Percentiles rank a stretch among this genome's conserved stretches.
Conservation (phyloP, 2,329 filamentous ascomycete genomes). For the Keithomyces neogunnii region DNA sequence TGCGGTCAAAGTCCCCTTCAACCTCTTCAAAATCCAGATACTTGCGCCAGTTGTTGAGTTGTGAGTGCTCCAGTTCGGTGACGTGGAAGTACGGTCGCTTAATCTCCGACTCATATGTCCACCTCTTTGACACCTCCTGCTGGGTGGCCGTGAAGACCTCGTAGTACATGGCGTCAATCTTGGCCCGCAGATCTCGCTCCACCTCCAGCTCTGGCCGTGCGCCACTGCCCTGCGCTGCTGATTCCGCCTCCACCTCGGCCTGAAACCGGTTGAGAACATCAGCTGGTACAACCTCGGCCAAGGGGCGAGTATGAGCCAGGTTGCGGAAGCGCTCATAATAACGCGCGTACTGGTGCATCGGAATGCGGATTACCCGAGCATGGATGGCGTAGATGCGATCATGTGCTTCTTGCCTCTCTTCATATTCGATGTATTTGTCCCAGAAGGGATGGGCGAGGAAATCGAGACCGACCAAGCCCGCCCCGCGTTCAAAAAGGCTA, state of each 20-base stretch:
- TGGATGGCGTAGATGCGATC: constrained; percentile 83
- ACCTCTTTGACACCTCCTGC: constrained; percentile 81
- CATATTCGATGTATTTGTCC: constrained; percentile 98
- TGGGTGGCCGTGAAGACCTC: constrained; percentile 76
- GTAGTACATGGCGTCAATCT: constrained; percentile 73
- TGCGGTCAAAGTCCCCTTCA: constrained; percentile 68
- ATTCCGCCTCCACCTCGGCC: constrained; percentile 62
- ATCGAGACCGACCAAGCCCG: constrained; percentile 77
- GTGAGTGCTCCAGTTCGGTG: constrained; percentile 77
- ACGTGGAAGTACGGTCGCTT: constrained; percentile 97
- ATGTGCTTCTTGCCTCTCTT: constrained; percentile 77
- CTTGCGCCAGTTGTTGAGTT: constrained; percentile 86
- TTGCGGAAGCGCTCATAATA: constrained; percentile 89
- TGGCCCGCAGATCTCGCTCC: constrained; percentile 72
- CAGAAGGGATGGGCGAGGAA: constrained; percentile 94
- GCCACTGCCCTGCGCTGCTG: constrained; percentile 38
- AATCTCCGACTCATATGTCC: constrained; percentile 90
- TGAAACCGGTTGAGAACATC: constrained; percentile 62
- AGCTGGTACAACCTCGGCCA: constrained; percentile 62
- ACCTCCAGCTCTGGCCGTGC: constrained; percentile 66
- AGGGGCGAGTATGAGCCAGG: constrained; percentile 62
- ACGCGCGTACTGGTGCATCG: constrained; percentile 89
- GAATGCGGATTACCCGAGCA: constrained; percentile 74
- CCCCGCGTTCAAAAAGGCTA: constrained; percentile 89
- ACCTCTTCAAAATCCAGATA: constrained; percentile 94